Percentiles rank a stretch among this genome's conserved stretches.
phyloP scores from a whole-genome alignment of 495 filamentous ascomycete genomes.

The Clohesyomyces aquaticus region DNA sequence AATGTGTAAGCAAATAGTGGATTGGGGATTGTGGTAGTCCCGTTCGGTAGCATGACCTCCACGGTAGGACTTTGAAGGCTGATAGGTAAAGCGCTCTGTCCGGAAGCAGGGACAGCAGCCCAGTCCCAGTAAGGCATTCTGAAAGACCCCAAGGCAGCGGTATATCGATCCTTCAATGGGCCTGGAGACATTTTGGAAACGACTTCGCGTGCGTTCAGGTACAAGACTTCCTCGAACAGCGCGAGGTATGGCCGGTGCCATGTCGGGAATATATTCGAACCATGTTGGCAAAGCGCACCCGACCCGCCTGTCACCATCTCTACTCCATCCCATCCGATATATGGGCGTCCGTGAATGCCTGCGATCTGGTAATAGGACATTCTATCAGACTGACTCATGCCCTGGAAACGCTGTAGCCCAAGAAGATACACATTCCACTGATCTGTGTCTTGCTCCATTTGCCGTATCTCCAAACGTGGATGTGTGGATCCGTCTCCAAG shows the following conservation, averaged over 20 bases:
- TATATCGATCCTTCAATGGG: conserved; percentile 51
- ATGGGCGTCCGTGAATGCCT: conserved; percentile 70
- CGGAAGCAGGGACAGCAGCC: conserved; percentile 56
- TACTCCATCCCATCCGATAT: conserved; percentile 61
- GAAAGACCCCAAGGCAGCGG: conserved; percentile 57
- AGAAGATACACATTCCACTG: conserved; percentile 64
- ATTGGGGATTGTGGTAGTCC: conserved; percentile 58
- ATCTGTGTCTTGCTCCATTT: conserved; percentile 60
- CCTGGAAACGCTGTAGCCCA: conserved; percentile 59
- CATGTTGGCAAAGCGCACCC: conserved; percentile 68
- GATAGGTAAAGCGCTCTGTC: conserved; percentile 53
- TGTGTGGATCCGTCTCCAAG: conserved; percentile 32
- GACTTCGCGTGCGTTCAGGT: conserved; percentile 55
- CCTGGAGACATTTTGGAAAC: conserved; percentile 58
- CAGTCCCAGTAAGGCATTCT: conserved; percentile 73
- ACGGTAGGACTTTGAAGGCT: conserved; percentile 54
- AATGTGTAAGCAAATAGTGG: conserved; percentile 67
- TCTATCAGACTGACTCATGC: conserved; percentile 55
- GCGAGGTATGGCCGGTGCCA: conserved; percentile 76
- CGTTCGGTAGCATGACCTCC: conserved; percentile 58
- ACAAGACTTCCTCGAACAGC: conserved; percentile 68
- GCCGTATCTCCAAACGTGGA: conserved; percentile 57
- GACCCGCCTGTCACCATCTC: conserved; percentile 50
- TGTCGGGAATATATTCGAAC: conserved; percentile 66
- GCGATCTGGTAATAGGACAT: conserved; percentile 66